phyloP scores from a whole-genome alignment of 208 protist genomes.

The Angomonas ambiguus region DNA sequence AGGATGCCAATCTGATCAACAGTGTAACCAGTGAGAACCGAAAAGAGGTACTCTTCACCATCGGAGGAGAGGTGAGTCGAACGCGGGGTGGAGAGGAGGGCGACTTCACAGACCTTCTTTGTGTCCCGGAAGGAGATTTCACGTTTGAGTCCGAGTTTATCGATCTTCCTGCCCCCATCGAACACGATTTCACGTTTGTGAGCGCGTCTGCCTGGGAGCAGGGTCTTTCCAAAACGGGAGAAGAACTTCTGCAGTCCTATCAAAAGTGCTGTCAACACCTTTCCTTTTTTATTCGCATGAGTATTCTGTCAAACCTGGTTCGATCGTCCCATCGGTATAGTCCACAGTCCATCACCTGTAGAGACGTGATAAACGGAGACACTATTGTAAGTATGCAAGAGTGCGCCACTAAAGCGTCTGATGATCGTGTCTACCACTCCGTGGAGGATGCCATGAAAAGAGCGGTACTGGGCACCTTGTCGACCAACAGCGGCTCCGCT shows the following conservation, averaged over 20 bases:
- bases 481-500: background rate
- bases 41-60: conserved; percentile 23
- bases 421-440: background rate
- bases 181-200: conserved; percentile 16
- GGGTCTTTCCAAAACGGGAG: conserved; percentile 16
- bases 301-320: background rate
- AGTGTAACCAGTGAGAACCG: background rate
- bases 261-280: conserved; percentile 34
- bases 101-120: conserved; percentile 5
- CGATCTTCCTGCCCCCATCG: conserved; percentile 18
- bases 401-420: background rate
- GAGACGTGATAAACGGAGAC: background rate
- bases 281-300: background rate
- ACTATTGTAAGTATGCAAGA: background rate
- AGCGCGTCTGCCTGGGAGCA: conserved; percentile 5
- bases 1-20: conserved; percentile 3
- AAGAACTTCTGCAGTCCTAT: conserved; percentile 25
- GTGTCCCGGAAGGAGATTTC: conserved; percentile 60
- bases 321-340: background rate
- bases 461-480: background rate
- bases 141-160: conserved; percentile 40
- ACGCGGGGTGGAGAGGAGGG: conserved; percentile 7
- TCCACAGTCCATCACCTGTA: background rate
- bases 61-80: conserved; percentile 50
- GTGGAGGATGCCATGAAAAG: background rate